Evolutionary conservation across 768 basidiomycete species (phyloP).

Genomic region (Zangia roseola): DNA sequence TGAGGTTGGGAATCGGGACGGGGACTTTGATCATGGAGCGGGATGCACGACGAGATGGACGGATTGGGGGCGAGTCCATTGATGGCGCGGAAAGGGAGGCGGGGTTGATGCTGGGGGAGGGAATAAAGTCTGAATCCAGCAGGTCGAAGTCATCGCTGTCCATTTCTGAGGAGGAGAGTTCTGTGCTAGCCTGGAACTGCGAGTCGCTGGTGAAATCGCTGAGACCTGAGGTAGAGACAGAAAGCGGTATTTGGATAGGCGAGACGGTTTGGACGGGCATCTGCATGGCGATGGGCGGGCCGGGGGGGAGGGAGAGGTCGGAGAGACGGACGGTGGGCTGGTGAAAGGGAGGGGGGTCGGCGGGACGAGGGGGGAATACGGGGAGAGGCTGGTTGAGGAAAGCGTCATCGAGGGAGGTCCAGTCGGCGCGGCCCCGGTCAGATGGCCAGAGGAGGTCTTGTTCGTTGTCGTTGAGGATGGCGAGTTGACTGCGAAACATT

Average conservation of each 20-base stretch:
- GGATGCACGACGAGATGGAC: constrained; percentile 22
- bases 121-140: constrained; percentile 26
- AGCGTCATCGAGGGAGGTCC: constrained; percentile 1
- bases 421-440: constrained; percentile 1
- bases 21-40: constrained; percentile 33
- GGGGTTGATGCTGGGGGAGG: constrained; percentile 14
- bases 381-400: no score
- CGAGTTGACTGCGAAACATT: constrained; percentile 23
- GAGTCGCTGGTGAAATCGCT: constrained; percentile 4
- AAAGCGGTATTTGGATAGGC: constrained; percentile 4
- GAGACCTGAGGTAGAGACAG: neutral
- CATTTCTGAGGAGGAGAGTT: constrained; percentile 14
- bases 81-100: constrained; percentile 1
- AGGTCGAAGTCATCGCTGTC: constrained; percentile 19
- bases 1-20: constrained; percentile 48
- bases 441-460: constrained; percentile 6
- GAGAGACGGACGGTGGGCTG: constrained; percentile 25
- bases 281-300: neutral
- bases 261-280: neutral
- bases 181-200: neutral
- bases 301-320: constrained; percentile 14
- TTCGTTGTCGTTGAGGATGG: constrained; percentile 8
- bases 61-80: neutral
- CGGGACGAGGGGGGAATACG: no score
- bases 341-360: neutral